Evolutionary conservation across 257 asterid genomes (phyloP).

Genomic region (Echites panduratus): DNA sequence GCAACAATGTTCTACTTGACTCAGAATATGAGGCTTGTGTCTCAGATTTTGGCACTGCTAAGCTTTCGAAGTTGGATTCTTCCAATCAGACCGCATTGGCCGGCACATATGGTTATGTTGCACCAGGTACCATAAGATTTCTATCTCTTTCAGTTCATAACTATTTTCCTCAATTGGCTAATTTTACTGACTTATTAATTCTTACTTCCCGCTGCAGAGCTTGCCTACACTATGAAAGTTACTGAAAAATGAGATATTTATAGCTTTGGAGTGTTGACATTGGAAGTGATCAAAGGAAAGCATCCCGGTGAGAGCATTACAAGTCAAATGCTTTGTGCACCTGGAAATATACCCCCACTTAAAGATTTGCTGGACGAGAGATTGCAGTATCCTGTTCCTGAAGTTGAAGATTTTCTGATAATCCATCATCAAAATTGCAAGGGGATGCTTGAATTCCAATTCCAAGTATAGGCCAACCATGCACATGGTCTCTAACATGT

Average conservation of each 20-base stretch:
- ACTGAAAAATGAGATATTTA: slow-evolving; percentile 32
- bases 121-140: neutral
- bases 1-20: neutral
- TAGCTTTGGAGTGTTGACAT: slow-evolving; percentile 37
- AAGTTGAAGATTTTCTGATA: slow-evolving; percentile 16
- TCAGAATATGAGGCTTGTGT: neutral
- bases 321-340: neutral
- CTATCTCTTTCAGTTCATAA: too few species aligned
- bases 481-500: slow-evolving; percentile 22
- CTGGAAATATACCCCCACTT: neutral
- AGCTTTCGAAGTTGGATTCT: slow-evolving; percentile 14
- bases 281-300: slow-evolving; percentile 35
- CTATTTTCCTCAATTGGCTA: neutral
- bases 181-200: neutral
- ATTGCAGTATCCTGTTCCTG: neutral
- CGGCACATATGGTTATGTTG: neutral
- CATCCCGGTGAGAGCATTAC: slow-evolving; percentile 27
- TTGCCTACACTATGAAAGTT: slow-evolving; percentile 28
- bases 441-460: slow-evolving; percentile 22
- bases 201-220: slow-evolving; percentile 9
- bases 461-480: slow-evolving; percentile 35
- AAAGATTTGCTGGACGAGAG: slow-evolving; percentile 22
- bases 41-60: neutral
- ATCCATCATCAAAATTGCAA: slow-evolving; percentile 21
- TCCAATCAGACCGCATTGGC: slow-evolving; percentile 15